Evolutionary conservation across 306 rosid genomes (phyloP), one percentile per base, ranked within the genome.

Genomic region (Trifolium fragiferum): DNA sequence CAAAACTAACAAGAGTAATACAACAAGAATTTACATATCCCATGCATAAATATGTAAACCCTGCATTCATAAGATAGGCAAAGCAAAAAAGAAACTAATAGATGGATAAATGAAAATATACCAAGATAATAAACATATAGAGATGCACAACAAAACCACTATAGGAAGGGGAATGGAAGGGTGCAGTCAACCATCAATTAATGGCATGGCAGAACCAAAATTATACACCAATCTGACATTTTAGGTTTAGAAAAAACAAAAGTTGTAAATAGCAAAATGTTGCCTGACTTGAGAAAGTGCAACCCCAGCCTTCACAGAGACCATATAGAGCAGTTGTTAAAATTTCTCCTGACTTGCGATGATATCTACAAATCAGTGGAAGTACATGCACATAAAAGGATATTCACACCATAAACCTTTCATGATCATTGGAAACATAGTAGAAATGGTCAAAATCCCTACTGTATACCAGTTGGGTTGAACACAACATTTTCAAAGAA

Each of bases 261-360:
- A 55, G 82, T 46, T 70, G 78, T 83, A 91, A 89, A 88, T 79
- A 89, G 83, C 97, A 91, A 84, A 89, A 86, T 83, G 84, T 85
- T 86, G 97, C 97, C 96, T 89, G 97, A 71, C 87, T 89, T 76
- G 97, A 83, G 96, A 85, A 92, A 89, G 90, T 85, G 90, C 89
- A 82, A 88, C 85, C 87, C 78, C 76, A 82, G 88, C 83, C 97
- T 87, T 89, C 96, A 91, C 68, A 89, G 86, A 84, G 97, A 83
- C 90, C 96, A 83, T 86, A 86, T 81, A 88, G 93, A 89, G 97
- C 96, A 92, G 93, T 85, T 74, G 92, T 81, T 86, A 86, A 85
- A 81, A 82, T 85, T 88, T 92, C 97, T 88, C 90, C 96, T 85
- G 86, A 89, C 85, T 91, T 87, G 90, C 90, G 90, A 92, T 89